Conservation (phyloP, 805 yeast genomes). For the Kodamaea laetipori region DNA sequence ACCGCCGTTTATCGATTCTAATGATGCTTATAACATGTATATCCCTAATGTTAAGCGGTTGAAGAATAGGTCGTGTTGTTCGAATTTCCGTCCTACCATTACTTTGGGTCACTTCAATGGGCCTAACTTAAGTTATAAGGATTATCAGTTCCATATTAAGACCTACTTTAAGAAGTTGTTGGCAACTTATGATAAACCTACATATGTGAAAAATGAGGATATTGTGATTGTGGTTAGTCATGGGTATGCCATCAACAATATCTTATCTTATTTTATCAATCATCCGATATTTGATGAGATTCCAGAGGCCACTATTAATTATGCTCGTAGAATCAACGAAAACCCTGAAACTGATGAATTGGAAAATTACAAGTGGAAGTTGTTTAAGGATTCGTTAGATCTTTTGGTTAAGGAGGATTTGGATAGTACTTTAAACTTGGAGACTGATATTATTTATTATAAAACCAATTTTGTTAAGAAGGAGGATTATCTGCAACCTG, state of each 20-base stretch:
- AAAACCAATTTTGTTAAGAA: constrained; percentile 45
- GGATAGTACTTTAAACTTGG: constrained; percentile 38
- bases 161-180: constrained; percentile 42
- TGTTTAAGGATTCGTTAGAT: constrained; percentile 36
- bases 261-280: constrained; percentile 41
- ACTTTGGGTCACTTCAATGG: constrained; percentile 47
- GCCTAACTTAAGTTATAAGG: constrained; percentile 40
- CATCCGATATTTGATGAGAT: constrained; percentile 49
- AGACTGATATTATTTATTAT: constrained; percentile 46
- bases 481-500: constrained; percentile 27
- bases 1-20: constrained; percentile 45
- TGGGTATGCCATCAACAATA: constrained; percentile 43
- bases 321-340: constrained; percentile 25
- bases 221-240: constrained; percentile 42
- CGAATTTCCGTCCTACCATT: constrained; percentile 45
- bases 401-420: constrained; percentile 25
- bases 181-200: constrained; percentile 45
- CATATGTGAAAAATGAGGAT: constrained; percentile 33
- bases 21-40: constrained; percentile 48
- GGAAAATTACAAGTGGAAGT: constrained; percentile 38
- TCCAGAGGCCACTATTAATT: constrained; percentile 41
- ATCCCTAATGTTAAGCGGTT: constrained; percentile 43
- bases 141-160: constrained; percentile 41
- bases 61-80: constrained; percentile 34
- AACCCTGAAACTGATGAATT: constrained; percentile 14